Base-by-base conservation (phyloP, 441 rosid genomes). In the Gossypium schwendimanii region DNA sequence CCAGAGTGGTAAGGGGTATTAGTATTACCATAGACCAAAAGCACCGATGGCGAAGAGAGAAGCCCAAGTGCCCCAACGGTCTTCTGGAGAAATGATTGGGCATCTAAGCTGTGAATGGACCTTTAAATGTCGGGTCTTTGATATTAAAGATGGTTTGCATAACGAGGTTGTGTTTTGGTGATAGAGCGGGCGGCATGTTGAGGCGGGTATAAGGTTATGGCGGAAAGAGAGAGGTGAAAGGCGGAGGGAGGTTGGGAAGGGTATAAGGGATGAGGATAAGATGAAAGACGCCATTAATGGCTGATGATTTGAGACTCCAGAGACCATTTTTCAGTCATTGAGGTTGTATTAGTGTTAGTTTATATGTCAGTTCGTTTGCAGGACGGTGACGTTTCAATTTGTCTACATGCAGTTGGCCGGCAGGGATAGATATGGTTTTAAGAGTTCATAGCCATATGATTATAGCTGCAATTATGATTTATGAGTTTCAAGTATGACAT, bases 21-120 rank as follows among this genome's bases (percentile, higher is more conserved):
- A 36, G 61, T 23, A 24, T 66, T 83, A 87, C 91, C 92, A 86
- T 76, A 88, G 82, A 45, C 90, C 92, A 68, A 86, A 82, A 59
- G 87, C 85, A 2, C 89, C 90, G 33, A 82, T 63, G 72, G 85
- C 79, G 70, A 88, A 76, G 70, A 86, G 87, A 66, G 87, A 73
- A 2, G 87, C 73, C 92, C 90, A 88, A 44, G 76, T 85, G 54
- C 82, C 80, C 89, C 91, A 87, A 52, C 81, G 85, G 70, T 88
- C 91, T 14, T 81, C 77, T 0, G 91, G 83, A 47, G 85, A 79
- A n/a, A 88, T 81, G 15, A 87, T 14, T 53, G 91, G 88, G 71
- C 63, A 24, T 44, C 84, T 71, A 0, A 82, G 81, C 57, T 81
- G 87, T 17, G 87, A 88, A 62, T 26, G 75, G 26, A 76, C 87